phyloP scores from a whole-genome alignment of 1,284 basidiomycete genomes.

The Salmacisia buchloeana region DNA sequence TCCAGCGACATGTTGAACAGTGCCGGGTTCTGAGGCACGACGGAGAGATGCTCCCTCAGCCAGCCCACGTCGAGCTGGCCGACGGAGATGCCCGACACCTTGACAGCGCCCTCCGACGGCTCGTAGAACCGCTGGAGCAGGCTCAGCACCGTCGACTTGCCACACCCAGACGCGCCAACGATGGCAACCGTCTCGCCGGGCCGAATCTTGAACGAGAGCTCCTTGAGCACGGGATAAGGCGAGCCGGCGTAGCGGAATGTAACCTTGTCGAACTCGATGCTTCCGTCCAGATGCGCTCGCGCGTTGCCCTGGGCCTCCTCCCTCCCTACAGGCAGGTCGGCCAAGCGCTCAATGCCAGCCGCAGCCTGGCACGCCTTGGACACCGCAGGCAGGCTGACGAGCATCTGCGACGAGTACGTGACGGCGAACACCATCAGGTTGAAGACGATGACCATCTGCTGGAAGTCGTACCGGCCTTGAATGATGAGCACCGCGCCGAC shows the following conservation, averaged over 20 bases:
- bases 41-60: conserved; percentile 38
- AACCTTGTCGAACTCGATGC: conserved; percentile 28
- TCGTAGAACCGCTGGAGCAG: conserved; percentile 45
- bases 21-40: conserved; percentile 34
- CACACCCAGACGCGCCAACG: conserved; percentile 43
- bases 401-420: conserved; percentile 79
- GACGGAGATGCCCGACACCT: conserved; percentile 21
- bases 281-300: background rate
- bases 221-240: conserved; percentile 21
- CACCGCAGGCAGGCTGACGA: conserved; percentile 61
- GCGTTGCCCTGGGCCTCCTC: conserved; percentile 10
- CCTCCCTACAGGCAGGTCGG: conserved; percentile 55
- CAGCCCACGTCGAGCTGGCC: conserved; percentile 9
- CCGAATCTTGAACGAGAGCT: conserved; percentile 19
- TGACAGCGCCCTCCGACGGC: conserved; percentile 26
- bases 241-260: conserved; percentile 29
- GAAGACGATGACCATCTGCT: conserved; percentile 80
- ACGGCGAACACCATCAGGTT: conserved; percentile 89
- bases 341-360: conserved; percentile 66
- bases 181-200: conserved; percentile 43
- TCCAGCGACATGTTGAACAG: conserved; percentile 37
- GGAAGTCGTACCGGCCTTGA: conserved; percentile 73
- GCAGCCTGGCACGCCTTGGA: conserved; percentile 57
- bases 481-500: conserved; percentile 77
- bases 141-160: conserved; percentile 42